These are phyloP conservation scores for Candida manassasensis DNA, from an alignment of 805 yeast genomes.

Conservation along the genomic window DNA sequence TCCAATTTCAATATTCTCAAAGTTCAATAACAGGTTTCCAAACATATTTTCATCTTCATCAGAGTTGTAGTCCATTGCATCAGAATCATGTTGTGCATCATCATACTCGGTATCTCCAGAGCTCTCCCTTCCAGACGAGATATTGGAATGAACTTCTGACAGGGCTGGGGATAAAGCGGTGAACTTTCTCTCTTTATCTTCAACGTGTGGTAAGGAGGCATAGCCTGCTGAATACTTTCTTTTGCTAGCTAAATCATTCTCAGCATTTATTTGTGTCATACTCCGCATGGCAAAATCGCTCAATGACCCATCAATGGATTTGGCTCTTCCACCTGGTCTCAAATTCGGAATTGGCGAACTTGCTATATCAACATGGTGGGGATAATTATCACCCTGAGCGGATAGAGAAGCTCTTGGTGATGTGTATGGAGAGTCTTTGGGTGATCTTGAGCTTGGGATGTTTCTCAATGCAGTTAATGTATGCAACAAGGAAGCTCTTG, in stretches of 20 bases:
- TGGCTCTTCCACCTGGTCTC: constrained; percentile 10
- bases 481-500: constrained; percentile 37
- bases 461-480: constrained; percentile 37
- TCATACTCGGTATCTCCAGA: constrained; percentile 3
- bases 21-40: constrained; percentile 25
- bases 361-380: constrained; percentile 11
- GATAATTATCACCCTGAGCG: constrained; percentile 18
- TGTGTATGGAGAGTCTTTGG: constrained; percentile 33
- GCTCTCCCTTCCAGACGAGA: constrained; percentile 5
- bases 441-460: constrained; percentile 32
- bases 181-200: neutral
- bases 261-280: neutral
- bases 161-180: constrained; percentile 6
- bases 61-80: neutral
- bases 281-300: constrained; percentile 3
- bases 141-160: constrained; percentile 4
- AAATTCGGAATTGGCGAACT: constrained; percentile 17
- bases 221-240: constrained; percentile 2
- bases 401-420: constrained; percentile 50
- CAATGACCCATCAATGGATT: constrained; percentile 4
- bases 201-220: neutral
- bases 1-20: constrained; percentile 27
- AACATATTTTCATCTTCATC: constrained; percentile 6
- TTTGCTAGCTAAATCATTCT: neutral
- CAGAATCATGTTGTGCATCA: constrained; percentile 4